A percentile compares a stretch with the other conserved stretches of the same genome.
Conservation (phyloP, 2,329 filamentous ascomycete species). For the Pseudogymnoascus sp. region DNA sequence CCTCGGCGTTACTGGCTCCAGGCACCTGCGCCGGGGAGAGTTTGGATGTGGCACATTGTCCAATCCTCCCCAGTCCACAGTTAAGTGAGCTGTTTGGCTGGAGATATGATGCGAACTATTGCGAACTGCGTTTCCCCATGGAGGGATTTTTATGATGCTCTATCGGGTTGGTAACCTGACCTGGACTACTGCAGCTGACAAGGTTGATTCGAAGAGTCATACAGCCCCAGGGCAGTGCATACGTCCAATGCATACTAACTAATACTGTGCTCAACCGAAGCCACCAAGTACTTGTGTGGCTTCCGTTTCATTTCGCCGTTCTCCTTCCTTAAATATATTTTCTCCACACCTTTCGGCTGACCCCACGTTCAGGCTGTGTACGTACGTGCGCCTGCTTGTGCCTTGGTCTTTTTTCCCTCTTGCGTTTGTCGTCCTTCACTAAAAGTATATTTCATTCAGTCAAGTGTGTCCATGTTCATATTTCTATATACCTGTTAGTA, state of each 20-base stretch:
- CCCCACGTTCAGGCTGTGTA: slow-evolving; percentile 5
- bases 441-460: slow-evolving; percentile 6
- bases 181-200: slow-evolving; percentile 2
- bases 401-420: background rate
- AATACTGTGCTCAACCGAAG: background rate
- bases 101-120: background rate
- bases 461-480: slow-evolving; percentile 6
- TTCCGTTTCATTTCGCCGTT: background rate
- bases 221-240: background rate
- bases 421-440: slow-evolving; percentile 1
- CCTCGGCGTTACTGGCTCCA: background rate
- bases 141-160: background rate
- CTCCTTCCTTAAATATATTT: slow-evolving; percentile 8
- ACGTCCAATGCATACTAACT: background rate
- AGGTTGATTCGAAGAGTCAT: slow-evolving; percentile 5
- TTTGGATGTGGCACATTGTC: background rate
- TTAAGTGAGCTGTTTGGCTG: background rate
- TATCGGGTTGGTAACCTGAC: background rate
- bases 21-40: background rate
- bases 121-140: background rate
- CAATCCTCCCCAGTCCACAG: background rate
- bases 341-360: background rate
- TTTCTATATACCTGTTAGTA: slow-evolving; percentile 8
- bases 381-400: slow-evolving; percentile 2
- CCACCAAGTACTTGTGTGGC: background rate